Evolutionary conservation across 2,329 filamentous ascomycete species (phyloP).

Genomic region (Diaporthe capsici): DNA sequence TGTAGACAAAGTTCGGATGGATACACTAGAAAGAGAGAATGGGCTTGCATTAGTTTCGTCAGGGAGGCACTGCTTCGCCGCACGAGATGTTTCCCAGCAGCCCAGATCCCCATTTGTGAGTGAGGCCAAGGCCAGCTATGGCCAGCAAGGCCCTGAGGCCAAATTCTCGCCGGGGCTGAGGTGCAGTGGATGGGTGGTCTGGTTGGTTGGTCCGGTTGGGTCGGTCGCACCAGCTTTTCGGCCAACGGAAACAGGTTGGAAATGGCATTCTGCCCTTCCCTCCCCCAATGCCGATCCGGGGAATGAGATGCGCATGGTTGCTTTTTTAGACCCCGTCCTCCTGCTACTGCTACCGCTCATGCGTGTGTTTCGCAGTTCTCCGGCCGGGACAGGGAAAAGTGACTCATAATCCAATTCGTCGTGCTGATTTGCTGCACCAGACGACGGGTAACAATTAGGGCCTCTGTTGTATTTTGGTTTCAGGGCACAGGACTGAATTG

Average conservation of each 20-base stretch:
- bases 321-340: neutral
- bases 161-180: neutral
- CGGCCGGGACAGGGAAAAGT: constrained; percentile 30
- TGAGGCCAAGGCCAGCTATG: neutral
- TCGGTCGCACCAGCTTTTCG: constrained; percentile 7
- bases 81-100: neutral
- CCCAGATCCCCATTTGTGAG: neutral
- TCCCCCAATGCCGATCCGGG: constrained; percentile 21
- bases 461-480: constrained; percentile 12
- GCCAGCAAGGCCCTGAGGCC: constrained; percentile 12
- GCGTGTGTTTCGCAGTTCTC: constrained; percentile 5
- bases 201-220: neutral
- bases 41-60: constrained; percentile 15
- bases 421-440: constrained; percentile 30
- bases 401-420: constrained; percentile 31
- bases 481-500: constrained; percentile 19
- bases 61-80: neutral
- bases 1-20: neutral
- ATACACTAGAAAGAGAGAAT: neutral
- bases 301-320: constrained; percentile 20
- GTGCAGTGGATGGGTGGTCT: neutral
- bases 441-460: neutral
- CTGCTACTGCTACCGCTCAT: neutral
- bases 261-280: neutral
- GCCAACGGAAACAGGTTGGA: neutral